These are phyloP conservation scores for Spizellomyces punctatus DNA, from an alignment of 192 early-diverging fungal species.

Conservation along the genomic window DNA sequence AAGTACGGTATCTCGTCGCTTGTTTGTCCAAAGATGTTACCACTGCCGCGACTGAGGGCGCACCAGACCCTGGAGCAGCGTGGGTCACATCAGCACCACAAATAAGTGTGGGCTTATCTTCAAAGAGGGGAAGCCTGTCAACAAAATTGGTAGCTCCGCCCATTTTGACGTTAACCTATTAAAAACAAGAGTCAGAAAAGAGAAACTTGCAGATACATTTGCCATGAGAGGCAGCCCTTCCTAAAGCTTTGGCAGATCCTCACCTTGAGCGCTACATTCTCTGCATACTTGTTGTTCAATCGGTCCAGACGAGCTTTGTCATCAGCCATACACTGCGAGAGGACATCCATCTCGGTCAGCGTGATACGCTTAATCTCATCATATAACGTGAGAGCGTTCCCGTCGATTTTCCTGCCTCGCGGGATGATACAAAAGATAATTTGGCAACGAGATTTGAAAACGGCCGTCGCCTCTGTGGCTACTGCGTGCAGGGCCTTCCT, in stretches of 20 bases:
- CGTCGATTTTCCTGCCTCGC: slow-evolving; percentile 35
- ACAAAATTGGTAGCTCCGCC: slow-evolving; percentile 56
- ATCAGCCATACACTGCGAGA: slow-evolving; percentile 82
- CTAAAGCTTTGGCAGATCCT: not conserved
- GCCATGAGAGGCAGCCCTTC: slow-evolving; percentile 8
- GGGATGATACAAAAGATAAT: slow-evolving; percentile 63
- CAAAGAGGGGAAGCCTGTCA: slow-evolving; percentile 24
- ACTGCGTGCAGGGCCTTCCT: slow-evolving; percentile 53
- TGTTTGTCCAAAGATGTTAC: slow-evolving; percentile 43
- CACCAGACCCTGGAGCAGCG: slow-evolving; percentile 64
- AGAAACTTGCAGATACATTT: not conserved
- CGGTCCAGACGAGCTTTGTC: slow-evolving; percentile 17
- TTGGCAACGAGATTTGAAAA: slow-evolving; percentile 53
- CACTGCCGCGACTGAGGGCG: slow-evolving; percentile 54
- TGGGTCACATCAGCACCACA: slow-evolving; percentile 90
- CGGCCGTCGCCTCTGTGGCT: slow-evolving; percentile 26
- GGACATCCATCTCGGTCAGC: slow-evolving; percentile 76
- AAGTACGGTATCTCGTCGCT: slow-evolving; percentile 39
- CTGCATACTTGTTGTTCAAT: slow-evolving; percentile 74
- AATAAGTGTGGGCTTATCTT: slow-evolving; percentile 65
- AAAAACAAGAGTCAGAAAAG: not conserved
- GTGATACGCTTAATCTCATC: slow-evolving; percentile 78
- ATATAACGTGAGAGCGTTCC: slow-evolving; percentile 52
- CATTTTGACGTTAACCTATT: slow-evolving; percentile 66
- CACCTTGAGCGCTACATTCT: slow-evolving; percentile 82